Conservation (phyloP, 345 rosid genomes). For the Sisymbrium irio region DNA sequence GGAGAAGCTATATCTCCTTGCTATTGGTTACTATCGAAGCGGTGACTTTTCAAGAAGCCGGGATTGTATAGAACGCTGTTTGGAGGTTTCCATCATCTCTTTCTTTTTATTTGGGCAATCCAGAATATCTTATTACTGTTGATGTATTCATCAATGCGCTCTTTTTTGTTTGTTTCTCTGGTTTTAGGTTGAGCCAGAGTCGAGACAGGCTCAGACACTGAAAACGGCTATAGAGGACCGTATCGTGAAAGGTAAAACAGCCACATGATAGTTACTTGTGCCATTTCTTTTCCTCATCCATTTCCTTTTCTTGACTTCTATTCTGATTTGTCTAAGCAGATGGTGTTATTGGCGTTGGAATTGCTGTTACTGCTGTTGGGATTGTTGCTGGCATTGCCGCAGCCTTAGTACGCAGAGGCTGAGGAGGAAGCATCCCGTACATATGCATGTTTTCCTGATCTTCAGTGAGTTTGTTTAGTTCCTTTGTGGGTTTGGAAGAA, state of each 20-base stretch:
- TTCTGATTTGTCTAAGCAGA: slow-evolving; percentile 41
- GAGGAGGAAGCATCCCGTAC: slow-evolving; percentile 24
- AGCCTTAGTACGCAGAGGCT: slow-evolving; percentile 59
- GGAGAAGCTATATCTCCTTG: slow-evolving; percentile 85
- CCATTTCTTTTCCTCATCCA: background rate
- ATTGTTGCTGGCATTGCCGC: slow-evolving; percentile 72
- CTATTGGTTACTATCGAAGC: slow-evolving; percentile 70
- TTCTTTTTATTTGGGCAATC: background rate
- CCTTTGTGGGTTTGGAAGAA: slow-evolving; percentile 2
- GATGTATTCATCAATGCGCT: background rate
- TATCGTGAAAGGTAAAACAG: slow-evolving; percentile 55
- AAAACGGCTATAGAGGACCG: slow-evolving; percentile 61
- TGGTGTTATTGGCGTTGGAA: slow-evolving; percentile 84
- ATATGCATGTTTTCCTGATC: slow-evolving; percentile 16
- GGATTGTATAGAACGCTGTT: slow-evolving; percentile 62
- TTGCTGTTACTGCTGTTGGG: slow-evolving; percentile 76
- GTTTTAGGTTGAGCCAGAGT: slow-evolving; percentile 65
- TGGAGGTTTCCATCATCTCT: slow-evolving; percentile 44
- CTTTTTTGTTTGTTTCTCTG: background rate
- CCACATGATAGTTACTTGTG: background rate
- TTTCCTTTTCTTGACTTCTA: background rate
- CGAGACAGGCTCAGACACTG: slow-evolving; percentile 65
- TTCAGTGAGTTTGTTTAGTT: slow-evolving; percentile 32
- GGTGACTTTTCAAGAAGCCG: slow-evolving; percentile 73
- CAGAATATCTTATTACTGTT: background rate